A percentile compares a stretch with the other conserved stretches of the same genome.
Evolutionary conservation across 1,284 basidiomycete genomes (phyloP).

Genomic region (Coniophora puteana): DNA sequence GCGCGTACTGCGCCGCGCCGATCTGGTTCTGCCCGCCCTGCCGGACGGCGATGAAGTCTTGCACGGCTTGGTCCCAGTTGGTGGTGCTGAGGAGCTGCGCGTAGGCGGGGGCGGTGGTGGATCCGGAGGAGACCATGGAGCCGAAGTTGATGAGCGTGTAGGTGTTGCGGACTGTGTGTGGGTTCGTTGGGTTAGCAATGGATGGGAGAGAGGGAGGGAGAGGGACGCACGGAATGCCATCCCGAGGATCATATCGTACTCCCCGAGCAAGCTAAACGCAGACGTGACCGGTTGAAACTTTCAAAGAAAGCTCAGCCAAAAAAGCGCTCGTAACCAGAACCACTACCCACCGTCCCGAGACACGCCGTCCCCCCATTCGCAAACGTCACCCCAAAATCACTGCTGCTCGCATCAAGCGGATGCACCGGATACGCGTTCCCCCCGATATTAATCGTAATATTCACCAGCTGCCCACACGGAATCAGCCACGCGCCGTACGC

Average conservation of each 20-base stretch:
- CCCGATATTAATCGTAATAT: constrained; percentile 67
- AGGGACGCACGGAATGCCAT: constrained; percentile 67
- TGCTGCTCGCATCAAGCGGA: constrained; percentile 67
- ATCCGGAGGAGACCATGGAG: constrained; percentile 42
- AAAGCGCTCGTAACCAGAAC: background rate
- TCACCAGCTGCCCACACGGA: constrained; percentile 69
- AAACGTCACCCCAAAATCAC: constrained; percentile 55
- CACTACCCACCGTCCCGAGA: constrained; percentile 57
- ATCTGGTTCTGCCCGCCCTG: constrained; percentile 46
- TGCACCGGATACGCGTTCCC: constrained; percentile 66
- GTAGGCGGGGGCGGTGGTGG: constrained; percentile 41
- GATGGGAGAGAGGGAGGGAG: background rate
- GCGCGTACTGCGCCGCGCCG: constrained; percentile 42
- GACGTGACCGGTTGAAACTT: constrained; percentile 81
- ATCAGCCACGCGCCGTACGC: constrained; percentile 62
- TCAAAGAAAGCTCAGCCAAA: constrained; percentile 7
- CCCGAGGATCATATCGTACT: constrained; percentile 78
- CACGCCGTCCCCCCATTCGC: constrained; percentile 58
- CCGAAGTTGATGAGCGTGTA: constrained; percentile 61
- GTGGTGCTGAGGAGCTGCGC: constrained; percentile 55
- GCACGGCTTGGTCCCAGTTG: constrained; percentile 36
- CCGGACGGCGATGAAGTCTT: constrained; percentile 54
- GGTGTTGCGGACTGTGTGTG: constrained; percentile 59
- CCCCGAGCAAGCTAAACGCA: constrained; percentile 70
- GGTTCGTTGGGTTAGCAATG: no score